Base-by-base conservation (phyloP, 2,329 filamentous ascomycete genomes). In the Aspergillus thermomutatus region DNA sequence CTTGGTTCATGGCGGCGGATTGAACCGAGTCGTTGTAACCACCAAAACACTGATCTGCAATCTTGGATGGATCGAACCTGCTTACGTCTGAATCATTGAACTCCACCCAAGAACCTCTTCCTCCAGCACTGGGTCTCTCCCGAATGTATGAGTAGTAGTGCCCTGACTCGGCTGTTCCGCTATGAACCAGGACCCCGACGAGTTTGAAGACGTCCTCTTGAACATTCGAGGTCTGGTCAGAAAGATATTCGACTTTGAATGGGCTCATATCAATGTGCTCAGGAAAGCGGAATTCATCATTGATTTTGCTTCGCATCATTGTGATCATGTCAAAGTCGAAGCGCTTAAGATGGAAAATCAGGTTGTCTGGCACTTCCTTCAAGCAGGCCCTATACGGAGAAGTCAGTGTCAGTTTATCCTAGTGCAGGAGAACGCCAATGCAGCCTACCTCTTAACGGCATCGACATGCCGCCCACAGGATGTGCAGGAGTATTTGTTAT, bases 401-500 rank as follows among this genome's bases (percentile, higher is more conserved):
- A 23, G n/a, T 46, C 21, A 46, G 21, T 21, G 40, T 70, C 49
- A 71, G 60, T 25, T 53, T 49, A 26, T 40, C 34, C 21, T 37
- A 40, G 25, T 50, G 27, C 19, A 49, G 17, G 17, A 21, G 21
- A 34, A n/a, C 17, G 37, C 8, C 17, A 37, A 23, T 10, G 50
- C 37, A 17, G 65, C 70, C 65, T 74, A 87, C 85, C 89, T 85
- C 74, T 96, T 97, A 63, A 97, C 91, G 21, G 94, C 94, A 73
- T 97, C 89, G 17, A 99, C 94, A 66, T 94, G 89, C 10, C 85
- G 85, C 60, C 91, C 90, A 71, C 94, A 99, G 4, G 86, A 89
- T 28, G 92, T 92, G 75, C 94, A 99, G 63, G 95, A 96, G 79
- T 97, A 99, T 76, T 96, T 97, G 79, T 99, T 97, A 67, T 96